These are phyloP conservation scores for Volvox reticuliferus DNA, from an alignment of 139 green algal species.

Conservation along the genomic window DNA sequence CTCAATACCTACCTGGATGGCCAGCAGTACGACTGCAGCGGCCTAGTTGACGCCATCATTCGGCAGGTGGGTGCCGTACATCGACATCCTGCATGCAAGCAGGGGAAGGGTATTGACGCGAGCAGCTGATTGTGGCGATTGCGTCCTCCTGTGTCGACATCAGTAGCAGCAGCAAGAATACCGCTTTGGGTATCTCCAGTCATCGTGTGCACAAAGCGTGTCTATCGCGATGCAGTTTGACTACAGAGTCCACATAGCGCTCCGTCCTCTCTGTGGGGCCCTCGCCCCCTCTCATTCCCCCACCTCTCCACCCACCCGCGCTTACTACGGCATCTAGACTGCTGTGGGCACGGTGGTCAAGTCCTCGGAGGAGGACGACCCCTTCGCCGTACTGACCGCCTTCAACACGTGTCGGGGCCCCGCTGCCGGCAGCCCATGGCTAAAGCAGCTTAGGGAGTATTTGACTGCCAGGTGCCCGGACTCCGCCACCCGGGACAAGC, in stretches of 20 bases:
- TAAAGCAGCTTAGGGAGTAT: constrained; percentile 75
- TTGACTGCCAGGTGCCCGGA: constrained; percentile 60
- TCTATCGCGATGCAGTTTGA: too few relatives aligned
- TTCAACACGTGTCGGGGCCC: constrained; percentile 71
- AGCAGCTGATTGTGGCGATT: too few relatives aligned
- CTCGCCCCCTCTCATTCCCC: neutral
- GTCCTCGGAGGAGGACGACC: constrained; percentile 82
- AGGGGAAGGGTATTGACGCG: too few relatives aligned
- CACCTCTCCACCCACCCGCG: neutral
- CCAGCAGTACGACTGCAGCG: constrained; percentile 71
- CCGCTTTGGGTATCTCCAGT: too few relatives aligned
- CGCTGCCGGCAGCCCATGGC: constrained; percentile 41
- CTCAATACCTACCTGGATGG: constrained; percentile 87
- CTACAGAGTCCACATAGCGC: neutral
- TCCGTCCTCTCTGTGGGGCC: neutral
- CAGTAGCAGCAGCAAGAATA: too few relatives aligned
- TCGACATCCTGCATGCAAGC: too few relatives aligned
- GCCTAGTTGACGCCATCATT: constrained; percentile 86
- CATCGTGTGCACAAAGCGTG: too few relatives aligned
- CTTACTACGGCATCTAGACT: constrained; percentile 42
- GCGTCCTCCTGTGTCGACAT: too few relatives aligned
- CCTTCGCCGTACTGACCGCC: constrained; percentile 84
- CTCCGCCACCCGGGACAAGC: constrained; percentile 30
- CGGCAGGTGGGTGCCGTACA: constrained; percentile 59
- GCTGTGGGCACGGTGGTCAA: constrained; percentile 91